These are phyloP conservation scores for Saccharomyces hybrid DNA, from an alignment of 1,139 yeast genomes.

Conservation along the genomic window DNA sequence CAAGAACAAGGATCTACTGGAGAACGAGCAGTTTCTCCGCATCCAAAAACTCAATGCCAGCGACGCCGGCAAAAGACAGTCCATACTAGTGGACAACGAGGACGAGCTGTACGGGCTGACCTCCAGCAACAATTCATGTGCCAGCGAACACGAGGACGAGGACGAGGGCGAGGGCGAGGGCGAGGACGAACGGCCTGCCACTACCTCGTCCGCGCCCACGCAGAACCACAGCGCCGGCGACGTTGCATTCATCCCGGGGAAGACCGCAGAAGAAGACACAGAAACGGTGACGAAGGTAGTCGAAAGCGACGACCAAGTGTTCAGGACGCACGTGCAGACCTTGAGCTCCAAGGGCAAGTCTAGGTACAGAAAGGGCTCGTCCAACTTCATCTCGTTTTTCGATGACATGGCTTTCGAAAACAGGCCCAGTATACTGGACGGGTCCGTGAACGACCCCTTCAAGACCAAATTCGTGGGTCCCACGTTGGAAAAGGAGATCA, in stretches of 20 bases:
- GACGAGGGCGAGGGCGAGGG: neutral
- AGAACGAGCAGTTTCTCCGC: slow-evolving; percentile 14
- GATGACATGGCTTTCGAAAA: slow-evolving; percentile 40
- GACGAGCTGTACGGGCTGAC: slow-evolving; percentile 15
- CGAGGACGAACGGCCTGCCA: neutral
- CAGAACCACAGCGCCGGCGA: neutral
- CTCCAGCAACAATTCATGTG: neutral
- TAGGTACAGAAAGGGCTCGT: slow-evolving; percentile 10
- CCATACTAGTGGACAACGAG: slow-evolving; percentile 17
- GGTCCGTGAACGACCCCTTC: slow-evolving; percentile 30
- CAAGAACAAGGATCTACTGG: slow-evolving; percentile 8
- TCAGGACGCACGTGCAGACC: neutral
- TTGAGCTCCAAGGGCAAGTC: slow-evolving; percentile 2
- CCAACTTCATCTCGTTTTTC: slow-evolving; percentile 33
- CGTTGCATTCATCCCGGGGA: neutral
- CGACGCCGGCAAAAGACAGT: slow-evolving; percentile 9
- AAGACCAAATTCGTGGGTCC: slow-evolving; percentile 26
- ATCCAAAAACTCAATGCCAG: slow-evolving; percentile 14
- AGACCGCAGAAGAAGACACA: neutral
- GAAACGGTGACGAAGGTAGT: neutral
- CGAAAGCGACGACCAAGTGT: neutral
- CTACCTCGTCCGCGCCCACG: neutral
- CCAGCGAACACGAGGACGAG: neutral
- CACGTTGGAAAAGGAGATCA: slow-evolving; percentile 22
- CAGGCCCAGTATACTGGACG: slow-evolving; percentile 45